Evolutionary conservation across 768 basidiomycete genomes (phyloP).

Genomic region (Arthromyces matolae): DNA sequence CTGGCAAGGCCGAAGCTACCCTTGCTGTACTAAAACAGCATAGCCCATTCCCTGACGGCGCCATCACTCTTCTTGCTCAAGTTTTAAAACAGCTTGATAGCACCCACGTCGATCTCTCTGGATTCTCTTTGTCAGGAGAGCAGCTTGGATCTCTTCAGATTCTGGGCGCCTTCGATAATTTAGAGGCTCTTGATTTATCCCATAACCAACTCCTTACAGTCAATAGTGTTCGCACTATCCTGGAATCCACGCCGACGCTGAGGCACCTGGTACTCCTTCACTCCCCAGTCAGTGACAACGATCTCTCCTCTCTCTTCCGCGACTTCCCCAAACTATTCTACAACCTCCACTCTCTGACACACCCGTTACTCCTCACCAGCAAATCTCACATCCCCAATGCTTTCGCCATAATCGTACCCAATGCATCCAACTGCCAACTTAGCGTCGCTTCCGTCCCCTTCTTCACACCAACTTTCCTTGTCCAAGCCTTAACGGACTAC

Average conservation of each 20-base stretch:
- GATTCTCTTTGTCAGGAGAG: conserved; percentile 17
- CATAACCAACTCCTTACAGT: conserved; percentile 21
- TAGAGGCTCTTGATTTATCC: conserved; percentile 25
- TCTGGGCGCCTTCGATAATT: not conserved
- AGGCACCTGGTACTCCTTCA: conserved; percentile 24
- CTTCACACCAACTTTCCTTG: conserved; percentile 23
- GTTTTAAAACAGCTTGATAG: conserved; percentile 14
- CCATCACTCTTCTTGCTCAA: conserved; percentile 20
- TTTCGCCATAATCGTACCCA: conserved; percentile 16
- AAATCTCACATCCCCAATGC: conserved; percentile 8
- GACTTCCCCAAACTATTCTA: conserved; percentile 24
- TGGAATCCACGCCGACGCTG: conserved; percentile 19
- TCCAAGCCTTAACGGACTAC: conserved; percentile 21
- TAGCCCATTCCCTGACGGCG: conserved; percentile 24
- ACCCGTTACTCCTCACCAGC: conserved; percentile 21
- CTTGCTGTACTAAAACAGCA: conserved; percentile 15
- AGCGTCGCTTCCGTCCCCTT: conserved; percentile 19
- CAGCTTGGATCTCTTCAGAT: conserved; percentile 22
- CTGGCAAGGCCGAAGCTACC: conserved; percentile 23
- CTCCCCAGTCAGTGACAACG: conserved; percentile 19
- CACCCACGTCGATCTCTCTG: conserved; percentile 23
- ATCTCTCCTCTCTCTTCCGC: conserved; percentile 20
- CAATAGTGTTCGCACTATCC: conserved; percentile 19
- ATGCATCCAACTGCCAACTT: not conserved
- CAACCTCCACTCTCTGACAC: conserved; percentile 25